Conservation (phyloP, 2,329 filamentous ascomycete genomes). For the Fusarium sp. region DNA sequence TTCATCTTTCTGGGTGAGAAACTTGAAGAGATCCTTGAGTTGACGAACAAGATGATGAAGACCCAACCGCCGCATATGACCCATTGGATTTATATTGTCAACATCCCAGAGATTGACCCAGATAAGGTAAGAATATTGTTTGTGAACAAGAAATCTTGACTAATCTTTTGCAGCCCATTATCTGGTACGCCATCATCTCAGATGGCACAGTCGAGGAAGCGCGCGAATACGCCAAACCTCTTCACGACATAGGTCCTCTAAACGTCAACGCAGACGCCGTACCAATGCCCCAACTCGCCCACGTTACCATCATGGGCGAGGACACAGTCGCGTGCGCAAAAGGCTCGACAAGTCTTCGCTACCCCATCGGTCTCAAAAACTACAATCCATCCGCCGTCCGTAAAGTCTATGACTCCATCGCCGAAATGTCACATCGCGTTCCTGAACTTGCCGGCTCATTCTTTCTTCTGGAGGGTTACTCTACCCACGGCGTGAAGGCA, state of each 20-base stretch:
- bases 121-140: slow-evolving; percentile 1
- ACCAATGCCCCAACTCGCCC: slow-evolving; percentile 57
- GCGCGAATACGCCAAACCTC: slow-evolving; percentile 53
- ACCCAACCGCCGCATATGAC: slow-evolving; percentile 25
- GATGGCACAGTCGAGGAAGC: slow-evolving; percentile 54
- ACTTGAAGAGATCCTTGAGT: slow-evolving; percentile 29
- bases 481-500: slow-evolving; percentile 22
- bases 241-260: slow-evolving; percentile 55
- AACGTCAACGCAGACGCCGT: slow-evolving; percentile 46
- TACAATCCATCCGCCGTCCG: slow-evolving; percentile 50
- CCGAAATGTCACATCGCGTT: slow-evolving; percentile 22
- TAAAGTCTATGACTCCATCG: slow-evolving; percentile 49
- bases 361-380: slow-evolving; percentile 56
- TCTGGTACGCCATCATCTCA: slow-evolving; percentile 55
- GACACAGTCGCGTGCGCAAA: slow-evolving; percentile 56
- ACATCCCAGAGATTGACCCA: slow-evolving; percentile 29
- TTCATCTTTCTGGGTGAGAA: slow-evolving; percentile 51
- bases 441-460: slow-evolving; percentile 47
- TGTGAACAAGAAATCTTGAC: neutral
- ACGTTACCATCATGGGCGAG: slow-evolving; percentile 54
- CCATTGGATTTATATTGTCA: slow-evolving; percentile 37
- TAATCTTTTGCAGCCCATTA: slow-evolving; percentile 49
- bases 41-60: slow-evolving; percentile 33
- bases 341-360: slow-evolving; percentile 54
- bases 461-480: slow-evolving; percentile 67